A percentile compares a stretch with the other conserved stretches of the same genome.
Conservation (phyloP, 306 rosid species). For the Pterocarpus macrocarpus region DNA sequence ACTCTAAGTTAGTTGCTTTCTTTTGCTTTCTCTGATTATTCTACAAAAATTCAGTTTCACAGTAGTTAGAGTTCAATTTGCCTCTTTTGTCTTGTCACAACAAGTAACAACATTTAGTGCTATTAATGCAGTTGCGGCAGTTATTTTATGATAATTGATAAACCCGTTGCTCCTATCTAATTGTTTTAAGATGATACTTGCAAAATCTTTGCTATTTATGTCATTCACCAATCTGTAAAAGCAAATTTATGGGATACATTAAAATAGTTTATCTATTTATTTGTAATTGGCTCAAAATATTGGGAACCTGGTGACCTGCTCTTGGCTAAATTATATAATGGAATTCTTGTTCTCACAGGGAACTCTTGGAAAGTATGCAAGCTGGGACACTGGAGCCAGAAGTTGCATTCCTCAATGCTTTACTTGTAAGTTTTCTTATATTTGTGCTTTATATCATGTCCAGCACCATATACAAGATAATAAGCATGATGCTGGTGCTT, state of each 20-base stretch:
- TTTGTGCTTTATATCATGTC: conserved; percentile 28
- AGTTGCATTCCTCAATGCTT: conserved; percentile 86
- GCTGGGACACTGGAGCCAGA: conserved; percentile 88
- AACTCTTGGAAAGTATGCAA: conserved; percentile 83
- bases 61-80: conserved; percentile 16
- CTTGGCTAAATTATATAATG: conserved; percentile 31
- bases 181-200: conserved; percentile 18
- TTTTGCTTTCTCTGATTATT: conserved; percentile 13
- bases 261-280: neutral
- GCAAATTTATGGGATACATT: neutral
- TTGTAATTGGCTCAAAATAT: conserved; percentile 4
- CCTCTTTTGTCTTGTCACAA: neutral
- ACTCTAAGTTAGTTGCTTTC: conserved; percentile 70
- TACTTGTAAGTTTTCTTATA: conserved; percentile 60
- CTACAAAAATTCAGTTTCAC: neutral
- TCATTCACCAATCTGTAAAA: conserved; percentile 10
- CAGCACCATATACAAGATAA: conserved; percentile 13
- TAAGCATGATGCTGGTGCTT: conserved; percentile 24
- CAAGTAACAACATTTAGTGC: neutral
- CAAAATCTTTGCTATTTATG: conserved; percentile 2
- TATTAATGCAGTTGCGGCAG: neutral
- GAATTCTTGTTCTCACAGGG: conserved; percentile 66
- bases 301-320: conserved; percentile 25
- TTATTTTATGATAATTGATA: neutral
- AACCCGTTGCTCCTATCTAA: conserved; percentile 9